Base-by-base conservation (phyloP, 1,284 basidiomycete genomes). In the Leccinum angustisporum region DNA sequence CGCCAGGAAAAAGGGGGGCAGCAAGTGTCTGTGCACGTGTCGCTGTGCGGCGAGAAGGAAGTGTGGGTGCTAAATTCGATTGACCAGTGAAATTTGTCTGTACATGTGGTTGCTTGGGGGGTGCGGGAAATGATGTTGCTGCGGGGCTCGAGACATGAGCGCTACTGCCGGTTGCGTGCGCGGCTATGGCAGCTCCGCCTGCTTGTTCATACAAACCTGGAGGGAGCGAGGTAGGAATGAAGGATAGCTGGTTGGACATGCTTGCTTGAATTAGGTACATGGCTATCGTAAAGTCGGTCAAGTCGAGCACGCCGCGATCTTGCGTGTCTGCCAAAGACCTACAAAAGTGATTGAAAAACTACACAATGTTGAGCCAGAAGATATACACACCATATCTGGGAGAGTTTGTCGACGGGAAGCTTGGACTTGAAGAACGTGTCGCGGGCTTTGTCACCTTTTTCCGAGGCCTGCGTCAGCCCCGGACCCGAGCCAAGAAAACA, bases 241-340 rank as follows among this genome's bases (percentile, higher is more conserved):
- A 82, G 51, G 88, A 79, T 61, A 95, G 79, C 58, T 90, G 83
- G 58, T 88, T 87, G 56, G 90, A 87, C 96, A 99, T 98, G 56
- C 86, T 83, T 50, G 86, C 89, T 76, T 98, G 96, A 68, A 98
- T 97, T 71, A 96, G 85, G 75, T 92, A 94, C 97, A 99, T 98
- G 57, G 93, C 97, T 71, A 99, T 88, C 66, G 92, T 91, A 73
- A 99, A 99, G 77, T 99, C 97, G 51, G 91, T 85, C 25, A 88
- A 81, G 74, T 99, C 97, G 63, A 99, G 86, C 3, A 85, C 81
- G 48, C 97, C 97, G 63, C 97, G 87, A 67, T 92, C 86, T 76
- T 96, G 93, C 1, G 95, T 97, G 76, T 99, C 97, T 18, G 97
- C 93, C 38, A 99, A 85, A 67, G 86, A 91, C 95, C 94, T 96